These are phyloP conservation scores for Daedaleopsis sinensis DNA, from an alignment of 768 basidiomycete genomes.

Conservation along the genomic window DNA sequence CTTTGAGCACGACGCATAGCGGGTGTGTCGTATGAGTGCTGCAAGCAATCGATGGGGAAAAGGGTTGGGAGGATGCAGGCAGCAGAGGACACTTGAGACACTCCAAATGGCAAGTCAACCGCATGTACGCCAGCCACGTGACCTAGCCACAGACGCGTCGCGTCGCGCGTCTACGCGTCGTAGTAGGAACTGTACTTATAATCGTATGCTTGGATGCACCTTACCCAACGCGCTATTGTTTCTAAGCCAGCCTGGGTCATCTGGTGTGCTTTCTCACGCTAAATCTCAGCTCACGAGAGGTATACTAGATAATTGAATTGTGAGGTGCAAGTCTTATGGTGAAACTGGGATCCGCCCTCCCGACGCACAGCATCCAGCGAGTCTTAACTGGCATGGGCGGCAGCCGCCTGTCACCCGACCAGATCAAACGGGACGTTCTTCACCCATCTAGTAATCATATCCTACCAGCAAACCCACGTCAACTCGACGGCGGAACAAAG, in stretches of 20 bases:
- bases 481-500: neutral
- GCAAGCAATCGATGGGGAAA: neutral
- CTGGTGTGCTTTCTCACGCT: too few species aligned
- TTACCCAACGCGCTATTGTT: too few species aligned
- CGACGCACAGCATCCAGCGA: too few species aligned
- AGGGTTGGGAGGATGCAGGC: neutral
- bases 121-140: constrained; percentile 12
- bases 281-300: too few species aligned
- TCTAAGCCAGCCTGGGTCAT: neutral
- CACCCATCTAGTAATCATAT: constrained; percentile 15
- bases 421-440: constrained; percentile 8
- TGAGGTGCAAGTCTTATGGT: too few species aligned
- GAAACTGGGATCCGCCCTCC: too few species aligned
- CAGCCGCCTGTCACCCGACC: constrained; percentile 1
- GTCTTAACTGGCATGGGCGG: neutral
- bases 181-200: too few species aligned
- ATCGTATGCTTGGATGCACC: too few species aligned
- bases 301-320: too few species aligned
- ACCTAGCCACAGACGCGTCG: constrained; percentile 16
- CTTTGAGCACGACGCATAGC: constrained; percentile 68
- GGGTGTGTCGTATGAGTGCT: neutral
- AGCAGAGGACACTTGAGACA: neutral
- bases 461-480: neutral
- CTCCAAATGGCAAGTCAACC: constrained; percentile 10
- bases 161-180: constrained; percentile 1